Base-by-base conservation (phyloP, 192 early-diverging fungal genomes). In the Podochytrium sp. region DNA sequence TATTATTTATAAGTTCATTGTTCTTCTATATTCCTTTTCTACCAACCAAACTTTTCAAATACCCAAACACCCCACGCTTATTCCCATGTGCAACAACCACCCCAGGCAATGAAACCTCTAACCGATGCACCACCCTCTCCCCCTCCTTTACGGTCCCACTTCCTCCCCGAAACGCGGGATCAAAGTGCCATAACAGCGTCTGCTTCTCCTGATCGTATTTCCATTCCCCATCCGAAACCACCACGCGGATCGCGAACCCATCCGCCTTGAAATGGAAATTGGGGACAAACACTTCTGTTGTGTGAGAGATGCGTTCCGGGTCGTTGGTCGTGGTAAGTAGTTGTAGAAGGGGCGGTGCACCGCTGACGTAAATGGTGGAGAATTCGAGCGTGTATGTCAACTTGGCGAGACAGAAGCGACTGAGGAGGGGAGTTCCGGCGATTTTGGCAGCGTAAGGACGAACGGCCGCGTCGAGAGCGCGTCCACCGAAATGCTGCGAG, bases 381-480 rank as follows among this genome's bases (percentile, higher is more conserved):
- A 92, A 92, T 5, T 77, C 71, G 50, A 93, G 81, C 14, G 78
- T 85, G 70, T 88, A 94, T 71, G 80, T 78, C 14, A 93, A 69
- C 0, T 66, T 89, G 2, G 78, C 37, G 33, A 93, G 67, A 60
- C 91, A 76, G 73, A 94, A 94, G 0, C 80, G 71, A 40, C 82
- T 86, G 4, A 64, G 39, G 20, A 82, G 73, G 12, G 93, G 93
- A 47, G 71, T 81, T 34, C 93, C 93, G 0, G 91, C 86, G 6
- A 92, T 74, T 56, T 92, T 91, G 18, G 91, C 82, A 4, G 92
- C 93, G 80, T 92, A 94, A 0, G 92, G 92, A 20, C 93, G 85
- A 61, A 94, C 79, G 49, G 92, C 88, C 42, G 93, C 93, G 69
- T 93, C 91, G 30, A 94, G 71, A 0, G 90, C 93, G 29, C 93